A percentile compares a stretch with the other conserved stretches of the same genome.
phyloP scores from a whole-genome alignment of 192 early-diverging fungal genomes.

The Coemansia sp. region DNA sequence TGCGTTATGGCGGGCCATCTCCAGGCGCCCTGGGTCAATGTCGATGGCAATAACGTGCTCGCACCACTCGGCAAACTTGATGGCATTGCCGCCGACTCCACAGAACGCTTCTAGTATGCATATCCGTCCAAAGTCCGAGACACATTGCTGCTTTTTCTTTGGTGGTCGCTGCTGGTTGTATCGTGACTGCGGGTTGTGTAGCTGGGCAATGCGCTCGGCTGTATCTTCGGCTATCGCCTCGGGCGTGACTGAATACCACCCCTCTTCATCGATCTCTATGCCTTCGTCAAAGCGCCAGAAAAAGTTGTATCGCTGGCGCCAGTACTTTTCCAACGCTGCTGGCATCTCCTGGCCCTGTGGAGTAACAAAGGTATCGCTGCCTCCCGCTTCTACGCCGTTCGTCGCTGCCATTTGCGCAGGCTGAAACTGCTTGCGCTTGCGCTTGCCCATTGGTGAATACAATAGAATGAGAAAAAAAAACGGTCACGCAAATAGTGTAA shows the following conservation, averaged over 20 bases:
- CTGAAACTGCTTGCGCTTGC: constrained; percentile 15
- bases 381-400: not conserved
- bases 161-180: not conserved
- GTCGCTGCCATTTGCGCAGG: not conserved
- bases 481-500: not conserved
- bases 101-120: constrained; percentile 94
- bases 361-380: constrained; percentile 18
- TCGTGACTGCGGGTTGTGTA: constrained; percentile 16
- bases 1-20: constrained; percentile 87
- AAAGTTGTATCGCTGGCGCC: constrained; percentile 77
- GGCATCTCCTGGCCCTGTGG: constrained; percentile 29
- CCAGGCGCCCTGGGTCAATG: constrained; percentile 77
- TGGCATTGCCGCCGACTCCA: constrained; percentile 95
- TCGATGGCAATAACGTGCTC: constrained; percentile 93
- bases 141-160: not conserved
- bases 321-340: constrained; percentile 70
- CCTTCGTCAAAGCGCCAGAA: constrained; percentile 89
- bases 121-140: constrained; percentile 52
- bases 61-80: constrained; percentile 93
- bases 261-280: constrained; percentile 83
- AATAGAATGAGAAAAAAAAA: not conserved
- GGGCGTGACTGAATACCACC: constrained; percentile 96
- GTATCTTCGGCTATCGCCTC: constrained; percentile 85
- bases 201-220: constrained; percentile 57
- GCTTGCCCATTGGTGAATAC: constrained; percentile 16